Evolutionary conservation across 306 rosid species (phyloP).

Genomic region (Adenanthera pavonina): DNA sequence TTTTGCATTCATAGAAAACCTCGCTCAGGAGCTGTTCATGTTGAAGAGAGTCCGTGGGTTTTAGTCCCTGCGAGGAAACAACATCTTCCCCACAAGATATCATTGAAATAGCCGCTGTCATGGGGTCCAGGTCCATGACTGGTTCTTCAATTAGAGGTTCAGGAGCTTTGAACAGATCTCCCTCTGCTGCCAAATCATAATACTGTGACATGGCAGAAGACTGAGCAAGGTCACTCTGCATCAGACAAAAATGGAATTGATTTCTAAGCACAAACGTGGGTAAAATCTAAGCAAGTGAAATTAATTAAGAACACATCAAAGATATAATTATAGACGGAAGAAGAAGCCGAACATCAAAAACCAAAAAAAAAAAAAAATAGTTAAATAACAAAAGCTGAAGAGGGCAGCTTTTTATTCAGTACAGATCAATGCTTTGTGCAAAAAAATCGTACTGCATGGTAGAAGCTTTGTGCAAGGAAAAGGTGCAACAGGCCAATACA

Average conservation of each 20-base stretch:
- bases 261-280: constrained; percentile 8
- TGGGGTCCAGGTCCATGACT: constrained; percentile 56
- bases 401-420: constrained; percentile 14
- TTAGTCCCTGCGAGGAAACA: constrained; percentile 66
- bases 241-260: constrained; percentile 13
- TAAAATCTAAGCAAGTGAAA: not conserved
- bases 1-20: constrained; percentile 77
- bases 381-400: not conserved
- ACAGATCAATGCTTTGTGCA: not conserved
- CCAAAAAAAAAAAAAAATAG: not conserved
- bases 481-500: constrained; percentile 19
- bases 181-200: constrained; percentile 76
- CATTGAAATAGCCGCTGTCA: constrained; percentile 77
- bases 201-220: constrained; percentile 69
- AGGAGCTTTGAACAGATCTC: constrained; percentile 94
- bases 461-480: constrained; percentile 33
- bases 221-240: constrained; percentile 65
- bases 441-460: constrained; percentile 4
- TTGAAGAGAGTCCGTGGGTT: constrained; percentile 75
- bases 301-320: not conserved
- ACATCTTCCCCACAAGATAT: constrained; percentile 75
- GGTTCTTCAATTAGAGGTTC: constrained; percentile 80
- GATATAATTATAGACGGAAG: not conserved
- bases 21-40: constrained; percentile 81
- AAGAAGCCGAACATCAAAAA: no score